Base-by-base conservation (phyloP, 2,329 filamentous ascomycete species). In the Cytospora mali region DNA sequence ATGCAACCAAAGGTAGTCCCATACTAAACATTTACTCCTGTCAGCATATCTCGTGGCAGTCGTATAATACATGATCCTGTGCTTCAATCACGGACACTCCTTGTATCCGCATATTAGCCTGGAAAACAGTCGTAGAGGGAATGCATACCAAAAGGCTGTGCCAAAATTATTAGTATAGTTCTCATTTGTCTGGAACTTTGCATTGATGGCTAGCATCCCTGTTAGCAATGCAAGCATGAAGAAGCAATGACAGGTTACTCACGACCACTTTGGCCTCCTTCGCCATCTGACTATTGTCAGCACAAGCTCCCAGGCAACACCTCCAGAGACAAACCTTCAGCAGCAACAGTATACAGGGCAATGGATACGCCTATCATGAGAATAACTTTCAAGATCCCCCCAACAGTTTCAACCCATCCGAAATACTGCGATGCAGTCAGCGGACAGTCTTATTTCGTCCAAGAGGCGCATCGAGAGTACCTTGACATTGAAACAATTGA, bases 401-500 rank as follows among this genome's bases (percentile, higher is more conserved):
- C 67, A 13, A 66, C 46, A 18, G 67, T 68, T 60, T 69, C 69
- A 1, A 70, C 57, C 60, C 62, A 66, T n/a, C 69, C 69, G n/a
- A 69, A 70, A 23, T 64, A 66, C 68, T 70, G 28, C 28, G 28
- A 10, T 10, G 21, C 4, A 6, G n/a, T 63, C 11, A 65, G 53
- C 49, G 31, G 21, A n/a, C 2, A 29, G 28, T 2, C 21, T 33
- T n/a, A 25, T 13, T 1, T 1, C 7, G 11, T 6, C 16, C 0
- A 11, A 18, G 18, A 13, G 23, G 18, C 3, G 4, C 11, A 23
- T 6, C 6, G 23, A 18, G 1, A 11, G 14, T n/a, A 61, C 57
- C 48, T 64, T 60, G 50, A 67, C 66, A 14, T 61, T 52, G 46
- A 55, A 52, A 21, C 59, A 58, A 39, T 67, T 67, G 48, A 67